Base-by-base conservation (phyloP, 2,329 filamentous ascomycete species). In the Colletotrichum cuscutae region DNA sequence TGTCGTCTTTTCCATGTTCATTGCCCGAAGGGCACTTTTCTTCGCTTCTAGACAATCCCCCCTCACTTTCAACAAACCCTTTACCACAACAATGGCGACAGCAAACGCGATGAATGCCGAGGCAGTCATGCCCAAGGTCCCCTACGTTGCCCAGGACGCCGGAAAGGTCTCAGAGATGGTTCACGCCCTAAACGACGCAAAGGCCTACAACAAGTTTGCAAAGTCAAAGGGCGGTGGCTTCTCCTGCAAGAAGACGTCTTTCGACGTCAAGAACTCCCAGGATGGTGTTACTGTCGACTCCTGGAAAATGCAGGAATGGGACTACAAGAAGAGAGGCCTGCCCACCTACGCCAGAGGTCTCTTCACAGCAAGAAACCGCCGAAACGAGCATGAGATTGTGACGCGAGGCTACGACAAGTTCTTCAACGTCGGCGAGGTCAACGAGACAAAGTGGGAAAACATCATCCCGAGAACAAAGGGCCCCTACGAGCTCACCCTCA, bases 351-450 rank as follows among this genome's bases (percentile, higher is more conserved):
- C 97, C 6, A 92, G 97, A 66, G 97, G 97, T 7, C 89, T 99
- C 1, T 99, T 99, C 83, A 99, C 95, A n/a, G 93, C 93, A 54
- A 89, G 84, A 75, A 92, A 89, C 74, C 85, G 88, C 62, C 86
- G 89, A 30, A 91, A 91, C 9, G 86, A 89, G 9, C 85, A 90
- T 13, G 94, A 98, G 82, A 98, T 99, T 77, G 93, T 89, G 1
- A 91, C 95, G 61, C 90, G 97, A 77, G 97, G 97, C 64, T 99
- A 99, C 83, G 96, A 99, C 87, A 99, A 99, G 84, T 99, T 99
- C 86, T 99, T 99, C 90, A 99, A 99, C 78, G 89, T 94, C 53
- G 90, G 90, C 63, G 97, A 99, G 84, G 93, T 97, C 8, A 82
- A 85, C 59, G 90, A 93, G 76, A 99, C 97, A 4, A 89, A 92